Evolutionary conservation across 2,329 filamentous ascomycete species (phyloP).

Genomic region (Nemania sp.): DNA sequence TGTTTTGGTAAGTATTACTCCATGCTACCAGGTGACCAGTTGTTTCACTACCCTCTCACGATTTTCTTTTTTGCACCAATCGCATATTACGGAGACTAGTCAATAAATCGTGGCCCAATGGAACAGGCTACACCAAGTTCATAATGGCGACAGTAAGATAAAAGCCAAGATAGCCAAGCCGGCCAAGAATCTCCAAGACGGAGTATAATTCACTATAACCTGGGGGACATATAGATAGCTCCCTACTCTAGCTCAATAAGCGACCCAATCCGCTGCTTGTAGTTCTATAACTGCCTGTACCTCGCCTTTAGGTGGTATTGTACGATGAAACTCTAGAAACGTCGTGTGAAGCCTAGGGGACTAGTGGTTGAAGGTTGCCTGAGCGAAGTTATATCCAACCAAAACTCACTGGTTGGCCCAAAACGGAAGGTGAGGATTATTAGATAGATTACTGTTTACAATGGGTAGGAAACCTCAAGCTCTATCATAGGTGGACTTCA

Average conservation of each 20-base stretch:
- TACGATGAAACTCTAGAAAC: neutral
- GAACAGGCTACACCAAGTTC: neutral
- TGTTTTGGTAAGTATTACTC: neutral
- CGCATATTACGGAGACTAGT: neutral
- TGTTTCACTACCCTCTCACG: neutral
- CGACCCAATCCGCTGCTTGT: slow-evolving; percentile 15
- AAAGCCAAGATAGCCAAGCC: slow-evolving; percentile 32
- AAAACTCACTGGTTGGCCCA: slow-evolving; percentile 7
- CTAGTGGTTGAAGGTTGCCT: neutral
- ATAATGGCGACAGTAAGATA: neutral
- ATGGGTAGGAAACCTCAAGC: neutral
- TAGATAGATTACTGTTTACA: slow-evolving; percentile 1
- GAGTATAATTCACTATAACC: slow-evolving; percentile 9
- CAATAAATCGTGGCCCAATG: slow-evolving; percentile 8
- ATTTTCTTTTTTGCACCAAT: slow-evolving; percentile 31
- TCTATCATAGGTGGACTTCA: slow-evolving; percentile 17
- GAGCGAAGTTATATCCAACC: slow-evolving; percentile 15
- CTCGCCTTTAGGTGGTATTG: neutral
- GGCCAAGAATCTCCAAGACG: slow-evolving; percentile 29
- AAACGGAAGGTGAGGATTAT: slow-evolving; percentile 16
- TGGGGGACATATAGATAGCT: neutral
- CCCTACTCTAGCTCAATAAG: slow-evolving; percentile 2
- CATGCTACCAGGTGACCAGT: neutral
- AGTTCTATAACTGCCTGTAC: neutral
- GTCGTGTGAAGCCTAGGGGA: neutral